Evolutionary conservation across 2,329 filamentous ascomycete species (phyloP), one percentile per base, ranked within the genome.

Genomic region (Aspergillus unguis): DNA sequence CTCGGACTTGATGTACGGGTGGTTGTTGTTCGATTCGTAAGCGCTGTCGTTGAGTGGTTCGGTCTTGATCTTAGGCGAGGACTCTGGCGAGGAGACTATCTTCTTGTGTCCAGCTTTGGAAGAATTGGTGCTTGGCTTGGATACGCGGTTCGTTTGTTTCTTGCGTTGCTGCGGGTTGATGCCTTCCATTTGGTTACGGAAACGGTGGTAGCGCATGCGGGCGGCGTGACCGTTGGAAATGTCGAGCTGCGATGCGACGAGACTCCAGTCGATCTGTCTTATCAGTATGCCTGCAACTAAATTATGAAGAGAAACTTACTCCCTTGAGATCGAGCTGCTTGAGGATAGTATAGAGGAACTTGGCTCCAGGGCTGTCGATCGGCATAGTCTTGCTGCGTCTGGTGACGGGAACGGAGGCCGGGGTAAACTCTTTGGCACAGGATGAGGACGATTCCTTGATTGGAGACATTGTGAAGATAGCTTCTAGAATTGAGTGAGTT

Each of bases 211-310:
- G 28, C 80, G 75, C 80, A 82, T 82, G 36, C 80, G 76, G 10
- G 80, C 80, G 3, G 80, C 80, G 59, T 82, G 80, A 35, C 79
- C 80, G 48, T 82, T 82, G 33, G 77, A 78, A 49, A 82, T 80
- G 41, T 75, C 75, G 9, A 78, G 66, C 43, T 78, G 67, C 2
- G 65, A 65, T 10, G 80, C 79, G 11, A 82, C 77, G 36, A 70
- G 62, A 44, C 74, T 75, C 80, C 80, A 82, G 58, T 82, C 76
- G 56, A 82, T 74, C 78, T 80, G n/a, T 26, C 5, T 7, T 31
- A 17, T 17, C 17, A 17, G 17, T 0, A 2, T 28, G 33, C 48
- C 26, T 46, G 54, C 55, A 58, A 58, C 47, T 32, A 32, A 37
- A 6, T 1, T 35, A 45, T 56, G 56, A 10, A 6, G 17, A 6